A percentile compares a stretch with the other conserved stretches of the same genome.
Evolutionary conservation across 2,329 filamentous ascomycete species (phyloP).

Genomic region (Rutstroemia sp.): DNA sequence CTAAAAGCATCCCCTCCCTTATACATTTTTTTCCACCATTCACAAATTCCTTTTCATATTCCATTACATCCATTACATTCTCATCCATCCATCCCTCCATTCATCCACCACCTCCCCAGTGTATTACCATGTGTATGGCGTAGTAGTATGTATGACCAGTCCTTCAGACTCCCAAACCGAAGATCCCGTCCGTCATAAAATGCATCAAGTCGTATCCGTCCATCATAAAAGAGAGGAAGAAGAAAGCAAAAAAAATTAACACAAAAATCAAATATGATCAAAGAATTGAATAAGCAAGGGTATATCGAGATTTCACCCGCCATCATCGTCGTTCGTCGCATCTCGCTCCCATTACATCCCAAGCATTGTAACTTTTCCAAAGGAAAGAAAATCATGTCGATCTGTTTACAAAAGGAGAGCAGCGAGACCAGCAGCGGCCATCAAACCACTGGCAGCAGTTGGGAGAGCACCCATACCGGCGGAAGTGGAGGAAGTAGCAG

Average conservation of each 20-base stretch:
- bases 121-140: slow-evolving; percentile 8
- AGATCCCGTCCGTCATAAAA: neutral
- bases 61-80: neutral
- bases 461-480: neutral
- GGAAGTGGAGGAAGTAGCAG: slow-evolving; percentile 1
- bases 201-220: neutral
- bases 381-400: neutral
- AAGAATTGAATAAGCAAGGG: slow-evolving; percentile 21
- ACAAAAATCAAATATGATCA: slow-evolving; percentile 21
- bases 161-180: neutral
- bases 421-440: slow-evolving; percentile 26
- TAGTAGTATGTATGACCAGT: slow-evolving; percentile 11
- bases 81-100: neutral
- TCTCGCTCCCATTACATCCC: slow-evolving; percentile 10
- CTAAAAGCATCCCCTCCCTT: neutral
- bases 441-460: slow-evolving; percentile 21
- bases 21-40: neutral
- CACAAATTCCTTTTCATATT: neutral
- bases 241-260: slow-evolving; percentile 7
- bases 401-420: slow-evolving; percentile 26
- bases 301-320: slow-evolving; percentile 17
- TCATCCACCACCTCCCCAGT: slow-evolving; percentile 3
- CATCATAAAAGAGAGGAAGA: slow-evolving; percentile 6
- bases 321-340: slow-evolving; percentile 9
- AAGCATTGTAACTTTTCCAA: slow-evolving; percentile 7